Evolutionary conservation across 31 red algal species (phyloP).

Genomic region (Endocladia muricata): DNA sequence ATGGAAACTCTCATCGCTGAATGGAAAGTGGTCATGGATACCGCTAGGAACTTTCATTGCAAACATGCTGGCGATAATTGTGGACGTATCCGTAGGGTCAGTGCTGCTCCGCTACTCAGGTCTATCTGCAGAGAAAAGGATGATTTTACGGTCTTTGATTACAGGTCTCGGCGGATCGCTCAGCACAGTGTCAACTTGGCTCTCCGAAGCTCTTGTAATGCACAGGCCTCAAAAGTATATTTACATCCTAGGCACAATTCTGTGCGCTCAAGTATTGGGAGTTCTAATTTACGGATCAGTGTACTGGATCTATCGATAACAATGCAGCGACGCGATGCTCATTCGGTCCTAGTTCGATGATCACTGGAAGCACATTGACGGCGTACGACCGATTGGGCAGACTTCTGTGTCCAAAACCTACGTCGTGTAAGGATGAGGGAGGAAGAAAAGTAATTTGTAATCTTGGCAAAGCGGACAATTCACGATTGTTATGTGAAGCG

Average conservation of each 20-base stretch:
- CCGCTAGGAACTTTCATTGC: conserved; percentile 42
- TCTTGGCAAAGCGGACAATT: too few relatives aligned
- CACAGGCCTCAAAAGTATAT: conserved; percentile 6
- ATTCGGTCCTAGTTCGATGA: too few relatives aligned
- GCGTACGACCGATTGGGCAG: too few relatives aligned
- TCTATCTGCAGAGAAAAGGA: not conserved
- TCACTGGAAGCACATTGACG: too few relatives aligned
- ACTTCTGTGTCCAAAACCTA: too few relatives aligned
- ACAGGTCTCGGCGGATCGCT: conserved; percentile 51
- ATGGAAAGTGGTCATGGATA: conserved; percentile 4
- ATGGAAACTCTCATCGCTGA: conserved; percentile 35
- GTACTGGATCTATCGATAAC: conserved; percentile 9
- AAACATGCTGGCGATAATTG: conserved; percentile 35
- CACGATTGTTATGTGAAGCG: too few relatives aligned
- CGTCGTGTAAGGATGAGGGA: too few relatives aligned
- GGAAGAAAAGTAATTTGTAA: too few relatives aligned
- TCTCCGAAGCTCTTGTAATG: conserved; percentile 11
- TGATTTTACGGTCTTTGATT: conserved; percentile 20
- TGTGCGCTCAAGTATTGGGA: conserved; percentile 12
- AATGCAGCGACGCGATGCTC: too few relatives aligned
- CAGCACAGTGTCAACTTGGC: conserved; percentile 59
- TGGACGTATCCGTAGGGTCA: conserved; percentile 17
- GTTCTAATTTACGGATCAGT: conserved; percentile 17
- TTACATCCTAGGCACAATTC: conserved; percentile 17
- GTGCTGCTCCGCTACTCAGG: not conserved